These are phyloP conservation scores for Sindora glabra DNA, from an alignment of 306 rosid genomes.

Conservation along the genomic window DNA sequence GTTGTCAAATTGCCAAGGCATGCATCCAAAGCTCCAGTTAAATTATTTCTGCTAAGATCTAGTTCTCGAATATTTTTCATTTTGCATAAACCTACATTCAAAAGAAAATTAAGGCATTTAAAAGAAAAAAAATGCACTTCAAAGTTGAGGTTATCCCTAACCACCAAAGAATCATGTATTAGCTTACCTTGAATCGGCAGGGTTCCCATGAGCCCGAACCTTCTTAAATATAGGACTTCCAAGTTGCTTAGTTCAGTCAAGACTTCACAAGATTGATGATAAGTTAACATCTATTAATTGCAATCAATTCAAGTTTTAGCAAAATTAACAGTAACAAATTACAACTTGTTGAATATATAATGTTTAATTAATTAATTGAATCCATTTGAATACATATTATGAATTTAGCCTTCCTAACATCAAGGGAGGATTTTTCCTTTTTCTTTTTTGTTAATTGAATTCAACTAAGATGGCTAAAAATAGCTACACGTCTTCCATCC, in stretches of 20 bases:
- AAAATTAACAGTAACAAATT: neutral
- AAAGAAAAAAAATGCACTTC: neutral
- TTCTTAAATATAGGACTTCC: neutral
- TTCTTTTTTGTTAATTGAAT: too few species aligned
- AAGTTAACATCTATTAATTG: neutral
- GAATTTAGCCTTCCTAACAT: too few species aligned
- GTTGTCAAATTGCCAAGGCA: constrained; percentile 5
- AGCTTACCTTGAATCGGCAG: neutral
- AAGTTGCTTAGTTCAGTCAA: neutral
- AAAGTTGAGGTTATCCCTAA: neutral
- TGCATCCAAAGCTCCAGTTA: neutral
- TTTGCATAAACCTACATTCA: neutral
- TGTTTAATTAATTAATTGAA: too few species aligned
- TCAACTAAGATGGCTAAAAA: too few species aligned
- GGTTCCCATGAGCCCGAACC: neutral
- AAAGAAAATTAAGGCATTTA: neutral
- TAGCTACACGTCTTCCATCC: too few species aligned
- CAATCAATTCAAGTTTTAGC: neutral
- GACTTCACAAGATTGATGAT: neutral
- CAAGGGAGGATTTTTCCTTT: too few species aligned
- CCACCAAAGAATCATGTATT: neutral
- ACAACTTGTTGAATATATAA: neutral
- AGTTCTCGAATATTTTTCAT: neutral
- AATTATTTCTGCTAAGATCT: neutral
- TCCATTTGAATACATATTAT: too few species aligned